Evolutionary conservation across 306 rosid species (phyloP).

Genomic region (Hippophae tibetana): DNA sequence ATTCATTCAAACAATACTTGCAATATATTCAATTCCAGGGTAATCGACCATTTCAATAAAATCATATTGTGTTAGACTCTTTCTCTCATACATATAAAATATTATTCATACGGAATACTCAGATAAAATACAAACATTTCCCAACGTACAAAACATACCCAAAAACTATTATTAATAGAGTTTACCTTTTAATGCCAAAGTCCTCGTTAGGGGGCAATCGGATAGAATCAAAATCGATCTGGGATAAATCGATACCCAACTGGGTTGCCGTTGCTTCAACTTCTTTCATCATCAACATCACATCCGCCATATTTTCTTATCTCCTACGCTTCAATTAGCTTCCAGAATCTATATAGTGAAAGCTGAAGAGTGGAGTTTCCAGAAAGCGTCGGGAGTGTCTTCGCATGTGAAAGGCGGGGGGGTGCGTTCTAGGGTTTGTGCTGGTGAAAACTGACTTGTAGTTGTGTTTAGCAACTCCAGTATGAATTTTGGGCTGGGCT

Average conservation of each 20-base stretch:
- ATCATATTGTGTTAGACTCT: too few species aligned
- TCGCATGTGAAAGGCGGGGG: background rate
- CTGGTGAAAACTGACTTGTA: too few species aligned
- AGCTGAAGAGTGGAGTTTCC: background rate
- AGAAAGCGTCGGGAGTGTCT: background rate
- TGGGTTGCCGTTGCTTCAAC: constrained; percentile 53
- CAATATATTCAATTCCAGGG: too few species aligned
- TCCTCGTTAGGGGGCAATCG: constrained; percentile 51
- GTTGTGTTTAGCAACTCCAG: too few species aligned
- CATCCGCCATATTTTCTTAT: constrained; percentile 48
- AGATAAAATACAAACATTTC: too few species aligned
- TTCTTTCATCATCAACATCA: constrained; percentile 50
- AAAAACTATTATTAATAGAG: background rate
- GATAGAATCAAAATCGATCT: constrained; percentile 50
- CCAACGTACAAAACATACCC: background rate
- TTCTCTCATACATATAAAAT: too few species aligned
- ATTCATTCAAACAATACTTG: too few species aligned
- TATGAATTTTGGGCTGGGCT: too few species aligned
- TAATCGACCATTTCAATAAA: too few species aligned
- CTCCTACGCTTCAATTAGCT: too few species aligned
- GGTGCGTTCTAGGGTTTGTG: background rate
- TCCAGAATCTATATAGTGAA: too few species aligned
- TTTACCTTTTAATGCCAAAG: constrained; percentile 54
- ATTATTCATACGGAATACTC: too few species aligned
- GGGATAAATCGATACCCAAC: constrained; percentile 52